Conservation (phyloP, 768 basidiomycete species). For the Termitomyces sp. region DNA sequence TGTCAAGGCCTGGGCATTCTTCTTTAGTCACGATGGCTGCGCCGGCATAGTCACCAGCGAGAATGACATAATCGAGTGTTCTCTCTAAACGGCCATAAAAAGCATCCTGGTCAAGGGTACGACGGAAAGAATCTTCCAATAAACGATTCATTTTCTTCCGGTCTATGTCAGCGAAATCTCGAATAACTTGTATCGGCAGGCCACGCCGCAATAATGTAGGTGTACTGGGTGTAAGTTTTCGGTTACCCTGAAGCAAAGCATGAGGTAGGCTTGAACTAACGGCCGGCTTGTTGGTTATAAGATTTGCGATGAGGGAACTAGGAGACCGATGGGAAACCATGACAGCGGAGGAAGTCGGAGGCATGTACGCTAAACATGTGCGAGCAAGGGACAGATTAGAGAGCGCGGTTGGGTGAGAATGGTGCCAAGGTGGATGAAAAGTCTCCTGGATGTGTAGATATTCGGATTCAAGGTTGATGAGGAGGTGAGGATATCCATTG, state of each 20-base stretch:
- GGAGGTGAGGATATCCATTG: slow-evolving; percentile 88
- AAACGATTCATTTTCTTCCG: slow-evolving; percentile 68
- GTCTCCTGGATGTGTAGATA: slow-evolving; percentile 80
- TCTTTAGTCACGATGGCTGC: slow-evolving; percentile 89
- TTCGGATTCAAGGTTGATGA: slow-evolving; percentile 91
- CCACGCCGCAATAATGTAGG: slow-evolving; percentile 92
- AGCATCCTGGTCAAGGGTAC: slow-evolving; percentile 59
- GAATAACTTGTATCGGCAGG: slow-evolving; percentile 78
- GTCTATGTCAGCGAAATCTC: slow-evolving; percentile 68
- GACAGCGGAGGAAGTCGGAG: slow-evolving; percentile 86
- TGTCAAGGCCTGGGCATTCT: slow-evolving; percentile 27
- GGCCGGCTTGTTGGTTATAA: slow-evolving; percentile 97
- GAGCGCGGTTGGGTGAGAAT: slow-evolving; percentile 79
- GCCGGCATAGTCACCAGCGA: slow-evolving; percentile 94
- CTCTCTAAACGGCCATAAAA: slow-evolving; percentile 79
- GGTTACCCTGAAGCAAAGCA: slow-evolving; percentile 82
- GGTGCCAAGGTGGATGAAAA: slow-evolving; percentile 72
- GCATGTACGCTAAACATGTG: slow-evolving; percentile 89
- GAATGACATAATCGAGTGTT: slow-evolving; percentile 84
- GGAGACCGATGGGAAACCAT: slow-evolving; percentile 98
- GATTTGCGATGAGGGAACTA: slow-evolving; percentile 90
- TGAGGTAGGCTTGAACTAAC: slow-evolving; percentile 94
- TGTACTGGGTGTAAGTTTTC: slow-evolving; percentile 82
- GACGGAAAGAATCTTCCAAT: slow-evolving; percentile 83
- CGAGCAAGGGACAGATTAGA: slow-evolving; percentile 81